These are phyloP conservation scores for Cladophialophora carrionii DNA, from an alignment of 2,329 filamentous ascomycete genomes.

Conservation along the genomic window DNA sequence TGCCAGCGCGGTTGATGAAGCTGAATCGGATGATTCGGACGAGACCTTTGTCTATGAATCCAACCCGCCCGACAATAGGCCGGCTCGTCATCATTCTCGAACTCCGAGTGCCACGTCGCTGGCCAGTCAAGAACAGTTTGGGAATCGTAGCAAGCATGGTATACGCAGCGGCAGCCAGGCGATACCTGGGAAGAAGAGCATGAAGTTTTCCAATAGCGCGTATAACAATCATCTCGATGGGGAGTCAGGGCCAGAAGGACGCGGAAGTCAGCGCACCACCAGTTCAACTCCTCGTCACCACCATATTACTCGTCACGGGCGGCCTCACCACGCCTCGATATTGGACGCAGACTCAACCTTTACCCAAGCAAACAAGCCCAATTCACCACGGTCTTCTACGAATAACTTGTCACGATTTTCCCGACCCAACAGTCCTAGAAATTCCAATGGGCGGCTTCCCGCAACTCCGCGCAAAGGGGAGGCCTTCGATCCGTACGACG, in stretches of 20 bases:
- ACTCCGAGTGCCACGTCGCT: constrained; percentile 90
- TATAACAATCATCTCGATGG: constrained; percentile 67
- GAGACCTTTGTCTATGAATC: constrained; percentile 99
- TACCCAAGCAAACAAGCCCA: constrained; percentile 65
- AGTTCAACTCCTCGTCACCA: constrained; percentile 70
- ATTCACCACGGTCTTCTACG: constrained; percentile 59
- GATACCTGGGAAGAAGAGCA: constrained; percentile 79
- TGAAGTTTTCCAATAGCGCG: constrained; percentile 88
- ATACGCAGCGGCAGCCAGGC: constrained; percentile 67
- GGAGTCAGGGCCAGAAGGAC: constrained; percentile 68
- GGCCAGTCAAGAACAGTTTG: constrained; percentile 54
- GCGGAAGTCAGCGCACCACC: constrained; percentile 64
- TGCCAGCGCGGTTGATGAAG: constrained; percentile 92
- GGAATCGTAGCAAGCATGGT: constrained; percentile 64
- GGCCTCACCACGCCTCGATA: constrained; percentile 70
- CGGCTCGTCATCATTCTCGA: constrained; percentile 83
- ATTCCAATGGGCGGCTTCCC: constrained; percentile 53
- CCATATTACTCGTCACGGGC: constrained; percentile 77
- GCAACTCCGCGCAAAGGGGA: constrained; percentile 60
- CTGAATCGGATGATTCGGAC: constrained; percentile 94
- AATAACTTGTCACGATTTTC: constrained; percentile 57
- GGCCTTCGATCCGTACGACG: constrained; percentile 77
- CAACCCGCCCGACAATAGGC: constrained; percentile 73
- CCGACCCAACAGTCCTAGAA: constrained; percentile 71
- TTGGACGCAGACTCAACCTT: constrained; percentile 81